Evolutionary conservation across 2,329 filamentous ascomycete species (phyloP), one percentile per base, ranked within the genome.

Genomic region (Xylariaceae sp.): DNA sequence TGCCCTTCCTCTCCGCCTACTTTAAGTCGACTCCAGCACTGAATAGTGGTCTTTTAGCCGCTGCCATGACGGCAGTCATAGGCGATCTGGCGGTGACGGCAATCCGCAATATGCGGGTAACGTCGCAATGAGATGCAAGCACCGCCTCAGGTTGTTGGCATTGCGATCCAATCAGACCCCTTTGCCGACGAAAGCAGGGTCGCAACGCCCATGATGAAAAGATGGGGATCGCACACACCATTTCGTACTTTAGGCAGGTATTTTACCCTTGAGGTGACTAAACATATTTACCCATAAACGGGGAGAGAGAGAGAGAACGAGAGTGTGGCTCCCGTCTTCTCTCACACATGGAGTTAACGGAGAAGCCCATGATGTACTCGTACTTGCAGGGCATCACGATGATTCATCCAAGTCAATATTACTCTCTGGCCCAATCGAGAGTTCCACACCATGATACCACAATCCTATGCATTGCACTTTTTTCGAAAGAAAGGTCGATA

Each of bases 31-130:
- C 7, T 13, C 42, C n/a, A n/a, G 42, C 42, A 15, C 9, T n/a
- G 5, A 45, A n/a, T n/a, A 13, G 7, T 34, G 11, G 11, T 8
- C 23, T 30, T 51, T 15, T 35, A 58, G 37, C 56, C 59, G 57
- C 39, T 57, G 42, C 42, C 50, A 51, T 34, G 55, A 53, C 51
- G 62, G 62, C 58, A 62, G 59, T 59, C 53, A 56, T 35, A 53
- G 48, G 63, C 64, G 62, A 62, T 65, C 62, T 64, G 55, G 64
- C 64, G 64, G 64, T 65, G 64, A 65, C 64, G 44, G 60, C 55
- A 56, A 58, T 55, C 54, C 35, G 54, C 52, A 56, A 55, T 56
- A 61, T 55, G 51, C 58, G 23, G 55, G 64, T 58, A 65, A 64
- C 60, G 64, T 65, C 58, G 58, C 62, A 65, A 49, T 17, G 49